phyloP scores from a whole-genome alignment of 2,329 filamentous ascomycete species.

The Arthrobotrys sphaeroides region DNA sequence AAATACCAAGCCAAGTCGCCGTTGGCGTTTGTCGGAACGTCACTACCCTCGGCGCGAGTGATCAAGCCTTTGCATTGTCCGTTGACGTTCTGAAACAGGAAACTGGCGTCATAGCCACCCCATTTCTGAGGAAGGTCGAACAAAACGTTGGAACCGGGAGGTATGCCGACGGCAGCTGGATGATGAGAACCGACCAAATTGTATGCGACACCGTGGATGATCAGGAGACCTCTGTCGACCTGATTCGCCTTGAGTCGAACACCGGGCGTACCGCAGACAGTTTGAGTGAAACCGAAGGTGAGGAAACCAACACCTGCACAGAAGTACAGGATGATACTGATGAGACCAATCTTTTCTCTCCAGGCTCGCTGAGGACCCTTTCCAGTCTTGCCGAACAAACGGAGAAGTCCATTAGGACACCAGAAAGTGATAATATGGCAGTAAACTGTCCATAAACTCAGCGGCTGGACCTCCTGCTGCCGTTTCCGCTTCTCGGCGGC shows the following conservation, averaged over 20 bases:
- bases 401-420: conserved; percentile 84
- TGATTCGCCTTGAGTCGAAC: conserved; percentile 82
- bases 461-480: conserved; percentile 73
- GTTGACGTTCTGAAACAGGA: conserved; percentile 98
- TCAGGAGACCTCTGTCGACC: conserved; percentile 85
- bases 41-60: conserved; percentile 73
- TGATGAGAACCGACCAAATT: conserved; percentile 80
- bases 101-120: conserved; percentile 91
- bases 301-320: conserved; percentile 91
- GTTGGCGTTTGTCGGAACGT: conserved; percentile 78
- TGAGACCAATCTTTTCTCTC: conserved; percentile 96
- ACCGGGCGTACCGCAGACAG: conserved; percentile 79
- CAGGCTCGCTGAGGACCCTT: conserved; percentile 91
- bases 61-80: conserved; percentile 94
- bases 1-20: conserved; percentile 95
- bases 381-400: conserved; percentile 83
- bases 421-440: conserved; percentile 94
- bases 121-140: conserved; percentile 79
- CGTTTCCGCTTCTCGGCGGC: conserved; percentile 61
- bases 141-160: conserved; percentile 77
- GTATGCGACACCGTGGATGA: conserved; percentile 92
- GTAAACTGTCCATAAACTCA: conserved; percentile 93
- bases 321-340: conserved; percentile 89
- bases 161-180: conserved; percentile 81
- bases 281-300: conserved; percentile 93